phyloP scores from a whole-genome alignment of 257 asterid species.

The Henckelia pumila region DNA sequence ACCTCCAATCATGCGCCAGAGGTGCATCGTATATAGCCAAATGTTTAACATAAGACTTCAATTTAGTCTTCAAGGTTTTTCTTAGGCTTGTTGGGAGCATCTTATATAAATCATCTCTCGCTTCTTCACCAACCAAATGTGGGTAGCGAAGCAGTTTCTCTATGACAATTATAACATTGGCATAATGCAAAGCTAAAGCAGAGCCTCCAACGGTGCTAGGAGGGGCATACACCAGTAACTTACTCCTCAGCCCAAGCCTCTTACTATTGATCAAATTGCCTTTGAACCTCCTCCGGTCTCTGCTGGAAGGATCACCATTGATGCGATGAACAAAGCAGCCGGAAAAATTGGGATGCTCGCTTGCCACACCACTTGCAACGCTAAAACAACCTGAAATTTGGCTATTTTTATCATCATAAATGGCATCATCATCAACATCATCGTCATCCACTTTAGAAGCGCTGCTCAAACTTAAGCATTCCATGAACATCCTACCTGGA shows the following conservation, averaged over 20 bases:
- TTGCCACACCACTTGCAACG: constrained; percentile 39
- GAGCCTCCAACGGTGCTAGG: constrained; percentile 84
- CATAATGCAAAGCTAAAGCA: constrained; percentile 82
- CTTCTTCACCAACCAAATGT: constrained; percentile 88
- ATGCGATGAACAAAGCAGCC: constrained; percentile 33
- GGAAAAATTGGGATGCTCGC: constrained; percentile 30
- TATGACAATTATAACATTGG: constrained; percentile 68
- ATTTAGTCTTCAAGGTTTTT: constrained; percentile 47
- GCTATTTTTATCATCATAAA: constrained; percentile 53
- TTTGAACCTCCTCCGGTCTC: constrained; percentile 29
- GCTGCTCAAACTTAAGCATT: constrained; percentile 65
- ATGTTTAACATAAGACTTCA: constrained; percentile 57
- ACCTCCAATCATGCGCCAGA: constrained; percentile 85
- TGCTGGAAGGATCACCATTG: constrained; percentile 26
- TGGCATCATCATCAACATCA: constrained; percentile 36
- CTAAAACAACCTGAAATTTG: constrained; percentile 55
- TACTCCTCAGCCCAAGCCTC: constrained; percentile 43
- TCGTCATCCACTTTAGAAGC: constrained; percentile 49
- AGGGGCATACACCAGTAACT: constrained; percentile 44
- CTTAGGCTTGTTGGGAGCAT: constrained; percentile 91
- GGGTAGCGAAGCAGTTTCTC: constrained; percentile 84
- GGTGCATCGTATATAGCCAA: constrained; percentile 81
- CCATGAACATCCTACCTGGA: constrained; percentile 73
- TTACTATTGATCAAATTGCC: constrained; percentile 20
- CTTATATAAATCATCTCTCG: constrained; percentile 82